These are phyloP conservation scores for Berberis vulgaris DNA, from an alignment of 164 flowering plant species.

Conservation along the genomic window DNA sequence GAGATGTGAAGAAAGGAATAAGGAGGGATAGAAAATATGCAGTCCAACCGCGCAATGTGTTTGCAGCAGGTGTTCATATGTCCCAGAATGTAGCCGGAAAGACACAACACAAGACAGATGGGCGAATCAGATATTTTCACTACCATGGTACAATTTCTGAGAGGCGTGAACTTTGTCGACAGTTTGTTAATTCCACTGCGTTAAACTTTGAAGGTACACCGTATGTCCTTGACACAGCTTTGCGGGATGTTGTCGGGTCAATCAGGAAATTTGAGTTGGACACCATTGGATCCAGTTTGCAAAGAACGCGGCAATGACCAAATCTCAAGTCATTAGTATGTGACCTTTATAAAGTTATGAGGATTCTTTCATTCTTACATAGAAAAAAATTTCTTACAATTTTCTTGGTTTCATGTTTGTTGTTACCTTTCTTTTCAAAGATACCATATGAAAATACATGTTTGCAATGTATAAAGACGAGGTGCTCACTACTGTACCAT, in stretches of 20 bases:
- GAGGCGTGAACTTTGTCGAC: conserved; percentile 66
- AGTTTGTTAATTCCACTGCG: conserved; percentile 27
- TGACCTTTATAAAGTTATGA: too few relatives aligned
- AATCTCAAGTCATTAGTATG: too few relatives aligned
- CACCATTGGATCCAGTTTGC: conserved; percentile 44
- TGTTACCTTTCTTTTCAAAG: too few relatives aligned
- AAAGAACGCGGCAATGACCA: conserved; percentile 41
- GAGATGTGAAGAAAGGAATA: conserved; percentile 56
- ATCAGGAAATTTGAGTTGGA: conserved; percentile 60
- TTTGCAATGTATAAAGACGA: too few relatives aligned
- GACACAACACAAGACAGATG: conserved; percentile 55
- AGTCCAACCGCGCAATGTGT: conserved; percentile 65
- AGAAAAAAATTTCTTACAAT: too few relatives aligned
- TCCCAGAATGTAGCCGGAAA: conserved; percentile 58
- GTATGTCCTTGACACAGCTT: conserved; percentile 45
- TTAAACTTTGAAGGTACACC: conserved; percentile 35
- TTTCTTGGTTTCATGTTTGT: too few relatives aligned
- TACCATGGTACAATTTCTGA: conserved; percentile 78
- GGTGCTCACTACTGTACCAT: too few relatives aligned
- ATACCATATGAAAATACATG: too few relatives aligned
- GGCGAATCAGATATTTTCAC: conserved; percentile 67
- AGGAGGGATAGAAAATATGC: conserved; percentile 91
- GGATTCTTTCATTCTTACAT: too few relatives aligned
- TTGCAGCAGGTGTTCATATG: conserved; percentile 89
- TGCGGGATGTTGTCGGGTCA: conserved; percentile 29